Conservation (phyloP, 768 basidiomycete species). For the Lactarius evosmus region DNA sequence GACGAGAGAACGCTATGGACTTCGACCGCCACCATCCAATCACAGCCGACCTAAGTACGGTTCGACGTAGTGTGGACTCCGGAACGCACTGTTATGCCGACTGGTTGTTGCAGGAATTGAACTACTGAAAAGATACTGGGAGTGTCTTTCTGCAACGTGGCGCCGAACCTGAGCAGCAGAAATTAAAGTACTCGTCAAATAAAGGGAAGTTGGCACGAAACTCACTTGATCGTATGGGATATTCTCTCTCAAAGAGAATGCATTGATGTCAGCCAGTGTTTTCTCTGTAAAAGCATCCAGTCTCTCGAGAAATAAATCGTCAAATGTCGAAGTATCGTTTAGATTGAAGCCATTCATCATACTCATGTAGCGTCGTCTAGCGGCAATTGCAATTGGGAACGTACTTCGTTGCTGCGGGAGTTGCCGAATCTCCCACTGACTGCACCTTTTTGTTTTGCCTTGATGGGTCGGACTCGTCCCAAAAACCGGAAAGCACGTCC, state of each 20-base stretch:
- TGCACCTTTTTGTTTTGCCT: neutral
- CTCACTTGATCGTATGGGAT: constrained; percentile 59
- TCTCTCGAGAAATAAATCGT: constrained; percentile 60
- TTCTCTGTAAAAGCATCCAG: constrained; percentile 63
- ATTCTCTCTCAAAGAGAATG: constrained; percentile 59
- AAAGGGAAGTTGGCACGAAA: neutral
- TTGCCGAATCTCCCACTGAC: neutral
- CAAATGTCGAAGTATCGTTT: constrained; percentile 36
- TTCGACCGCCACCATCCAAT: constrained; percentile 31
- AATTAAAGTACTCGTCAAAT: neutral
- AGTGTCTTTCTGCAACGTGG: constrained; percentile 62
- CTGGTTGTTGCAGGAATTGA: neutral
- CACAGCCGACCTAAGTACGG: neutral
- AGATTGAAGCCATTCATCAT: constrained; percentile 21
- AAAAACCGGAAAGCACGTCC: constrained; percentile 34
- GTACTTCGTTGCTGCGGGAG: neutral
- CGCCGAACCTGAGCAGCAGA: constrained; percentile 43
- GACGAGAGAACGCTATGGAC: constrained; percentile 47
- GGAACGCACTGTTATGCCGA: constrained; percentile 26
- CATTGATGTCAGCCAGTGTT: constrained; percentile 51
- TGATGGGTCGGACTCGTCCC: constrained; percentile 37
- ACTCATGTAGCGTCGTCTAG: neutral
- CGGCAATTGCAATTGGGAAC: no score
- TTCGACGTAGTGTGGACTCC: neutral
- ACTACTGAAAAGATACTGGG: constrained; percentile 49